Conservation (phyloP, 1,139 yeast species). For the Candida tetrigidarum region DNA sequence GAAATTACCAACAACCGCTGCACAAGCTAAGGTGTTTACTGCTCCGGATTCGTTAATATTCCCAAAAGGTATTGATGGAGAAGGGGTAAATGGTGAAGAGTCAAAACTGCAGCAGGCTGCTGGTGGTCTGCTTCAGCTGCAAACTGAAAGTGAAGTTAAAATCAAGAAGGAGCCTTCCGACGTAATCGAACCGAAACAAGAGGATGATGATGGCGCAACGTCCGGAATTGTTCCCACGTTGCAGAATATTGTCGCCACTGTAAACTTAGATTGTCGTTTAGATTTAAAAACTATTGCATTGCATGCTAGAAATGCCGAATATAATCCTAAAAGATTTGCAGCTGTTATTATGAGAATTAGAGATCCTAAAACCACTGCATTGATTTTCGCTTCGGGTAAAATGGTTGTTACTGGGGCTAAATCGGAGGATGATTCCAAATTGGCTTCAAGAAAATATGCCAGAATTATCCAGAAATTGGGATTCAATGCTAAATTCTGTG, state of each 20-base stretch:
- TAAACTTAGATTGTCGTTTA: conserved; percentile 91
- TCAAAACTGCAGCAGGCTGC: conserved; percentile 7
- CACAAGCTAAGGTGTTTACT: conserved; percentile 75
- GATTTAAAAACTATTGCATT: conserved; percentile 97
- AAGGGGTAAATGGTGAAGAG: conserved; percentile 12
- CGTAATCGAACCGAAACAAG: conserved; percentile 45
- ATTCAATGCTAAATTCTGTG: conserved; percentile 94
- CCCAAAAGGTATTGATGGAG: conserved; percentile 51
- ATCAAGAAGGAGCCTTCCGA: conserved; percentile 31
- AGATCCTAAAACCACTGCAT: conserved; percentile 98
- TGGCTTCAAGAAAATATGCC: conserved; percentile 97
- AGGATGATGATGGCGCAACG: conserved; percentile 69
- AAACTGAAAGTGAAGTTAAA: conserved; percentile 14
- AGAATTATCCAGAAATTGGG: conserved; percentile 98
- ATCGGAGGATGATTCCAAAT: conserved; percentile 95
- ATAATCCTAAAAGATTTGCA: conserved; percentile 97
- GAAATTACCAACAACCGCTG: conserved; percentile 80
- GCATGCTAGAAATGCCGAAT: conserved; percentile 99
- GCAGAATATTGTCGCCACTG: conserved; percentile 98
- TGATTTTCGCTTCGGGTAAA: conserved; percentile 97
- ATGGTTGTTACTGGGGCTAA: conserved; percentile 99
- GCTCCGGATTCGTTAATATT: conserved; percentile 68
- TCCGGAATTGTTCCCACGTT: conserved; percentile 96
- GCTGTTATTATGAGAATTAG: conserved; percentile 99
- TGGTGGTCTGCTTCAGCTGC: conserved; percentile 6